A percentile compares a stretch with the other conserved stretches of the same genome.
Conservation (phyloP, 208 protist genomes). For the Trypanosoma avium region DNA sequence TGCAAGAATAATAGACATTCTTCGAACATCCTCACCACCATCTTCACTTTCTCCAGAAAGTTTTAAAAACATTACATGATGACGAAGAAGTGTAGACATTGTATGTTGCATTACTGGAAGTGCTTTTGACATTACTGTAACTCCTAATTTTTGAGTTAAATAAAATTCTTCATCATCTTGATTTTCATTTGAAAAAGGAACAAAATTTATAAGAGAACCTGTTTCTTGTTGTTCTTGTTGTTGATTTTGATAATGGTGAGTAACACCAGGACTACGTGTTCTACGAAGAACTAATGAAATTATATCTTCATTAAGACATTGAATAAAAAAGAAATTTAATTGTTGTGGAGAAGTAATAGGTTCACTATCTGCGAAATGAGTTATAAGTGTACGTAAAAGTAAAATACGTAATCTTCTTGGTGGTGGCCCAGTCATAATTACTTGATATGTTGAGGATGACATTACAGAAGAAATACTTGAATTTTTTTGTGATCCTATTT, state of each 20-base stretch:
- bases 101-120: slow-evolving; percentile 30
- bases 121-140: slow-evolving; percentile 28
- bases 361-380: slow-evolving; percentile 30
- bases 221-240: not conserved
- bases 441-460: slow-evolving; percentile 5
- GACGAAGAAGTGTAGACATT: slow-evolving; percentile 25
- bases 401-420: slow-evolving; percentile 40
- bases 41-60: slow-evolving; percentile 18
- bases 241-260: not conserved
- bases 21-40: slow-evolving; percentile 12
- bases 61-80: slow-evolving; percentile 33
- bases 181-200: not conserved
- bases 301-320: slow-evolving; percentile 47
- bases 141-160: slow-evolving; percentile 31
- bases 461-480: not conserved
- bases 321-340: slow-evolving; percentile 32
- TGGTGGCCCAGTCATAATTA: not conserved
- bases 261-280: not conserved
- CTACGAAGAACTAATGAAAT: slow-evolving; percentile 27
- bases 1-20: slow-evolving; percentile 29
- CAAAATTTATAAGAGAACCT: slow-evolving; percentile 27
- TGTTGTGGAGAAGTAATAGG: slow-evolving; percentile 9
- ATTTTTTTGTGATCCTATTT: slow-evolving; percentile 11
- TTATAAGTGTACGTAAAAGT: slow-evolving; percentile 32
- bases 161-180: slow-evolving; percentile 33